Base-by-base conservation (phyloP, 176 grass and related monocot species). In the Rhipidocladum racemiflorum region DNA sequence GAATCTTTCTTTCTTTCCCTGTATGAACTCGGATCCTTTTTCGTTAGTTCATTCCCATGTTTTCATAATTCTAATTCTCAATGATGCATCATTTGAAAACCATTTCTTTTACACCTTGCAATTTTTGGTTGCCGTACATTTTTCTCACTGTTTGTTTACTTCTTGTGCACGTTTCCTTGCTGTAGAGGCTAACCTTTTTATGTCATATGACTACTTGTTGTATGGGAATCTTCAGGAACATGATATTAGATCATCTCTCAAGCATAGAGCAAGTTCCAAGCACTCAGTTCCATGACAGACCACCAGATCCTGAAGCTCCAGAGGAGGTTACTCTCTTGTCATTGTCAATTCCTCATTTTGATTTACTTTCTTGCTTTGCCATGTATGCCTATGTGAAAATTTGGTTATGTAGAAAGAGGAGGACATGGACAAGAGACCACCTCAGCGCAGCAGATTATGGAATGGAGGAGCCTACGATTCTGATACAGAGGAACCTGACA, bases 211-310 rank as follows among this genome's bases (percentile, higher is more conserved):
- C 54, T 85, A 73, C 53, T 61, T 54, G 16, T 32, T 49, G 13
- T 57, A 70, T 7, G 30, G 61, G 6, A 36, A 73, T 90, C 17
- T 74, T 70, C 89, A 97, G 94, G 87, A 91, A 70, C 51, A 88
- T 91, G 87, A 87, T 97, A 71, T 68, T 94, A 76, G 87, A 91
- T 18, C 72, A 92, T 76, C 83, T 97, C 34, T 97, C 91, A 71
- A 84, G 44, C 51, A 87, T 97, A 68, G 89, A 92, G 61, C 89
- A 94, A 87, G 89, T 89, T 84, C 94, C 94, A 44, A 94, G 84
- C 68, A 71, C 89, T 81, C 94, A 97, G 81, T 97, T 97, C 71
- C 91, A 97, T 64, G 70, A 83, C 67, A 89, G 81, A 25, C 94
- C 88, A 25, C 85, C 86, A 77, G 94, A 97, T 68, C 81, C 94